Base-by-base conservation (phyloP, 2,329 filamentous ascomycete species). In the Xylariaceae sp. region DNA sequence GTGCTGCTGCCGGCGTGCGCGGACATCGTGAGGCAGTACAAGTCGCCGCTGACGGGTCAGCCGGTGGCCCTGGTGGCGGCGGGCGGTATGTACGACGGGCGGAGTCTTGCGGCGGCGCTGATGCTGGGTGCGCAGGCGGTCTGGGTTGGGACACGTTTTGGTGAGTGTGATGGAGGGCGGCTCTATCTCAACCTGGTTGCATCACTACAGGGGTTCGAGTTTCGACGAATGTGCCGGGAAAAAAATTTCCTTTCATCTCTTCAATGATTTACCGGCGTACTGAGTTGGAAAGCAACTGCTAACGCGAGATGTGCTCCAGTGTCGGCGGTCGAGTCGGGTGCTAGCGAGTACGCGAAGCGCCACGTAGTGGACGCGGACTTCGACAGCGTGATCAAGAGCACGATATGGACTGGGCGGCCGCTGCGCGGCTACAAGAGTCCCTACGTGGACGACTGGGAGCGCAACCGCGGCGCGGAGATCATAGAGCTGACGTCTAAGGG, bases 391-490 rank as follows among this genome's bases (percentile, higher is more conserved):
- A 19, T 50, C 31, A 85, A 87, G 64, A 96, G 90, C 39, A 87
- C 95, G 66, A 96, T 97, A 71, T 96, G 95, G 78, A 95, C 89
- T 42, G 90, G 91, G 42, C 86, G 91, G 44, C 91, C 91, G 31
- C 76, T 97, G 62, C 88, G 91, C 56, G 90, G 96, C 43, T 83
- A 89, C 64, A 90, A 80, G 64, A 96, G 95, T 72, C 67, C 83
- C 4, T 97, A 96, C 70, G 95, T 96, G 60, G 64, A 79, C 59
- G 85, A 95, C 74, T 96, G 91, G 91, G 90, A 97, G 71, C 81
- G 83, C 57, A 90, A 95, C 74, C 85, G 91, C 53, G 72, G 77
- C 53, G 71, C 79, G 22, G 91, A 96, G 75, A 95, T 97, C 67
- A 89, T 89, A 76, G 78, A 93, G 60, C 79, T 96, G 41, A 91